Evolutionary conservation across 208 protist species (phyloP).

Genomic region (Wallacemonas sp.): DNA sequence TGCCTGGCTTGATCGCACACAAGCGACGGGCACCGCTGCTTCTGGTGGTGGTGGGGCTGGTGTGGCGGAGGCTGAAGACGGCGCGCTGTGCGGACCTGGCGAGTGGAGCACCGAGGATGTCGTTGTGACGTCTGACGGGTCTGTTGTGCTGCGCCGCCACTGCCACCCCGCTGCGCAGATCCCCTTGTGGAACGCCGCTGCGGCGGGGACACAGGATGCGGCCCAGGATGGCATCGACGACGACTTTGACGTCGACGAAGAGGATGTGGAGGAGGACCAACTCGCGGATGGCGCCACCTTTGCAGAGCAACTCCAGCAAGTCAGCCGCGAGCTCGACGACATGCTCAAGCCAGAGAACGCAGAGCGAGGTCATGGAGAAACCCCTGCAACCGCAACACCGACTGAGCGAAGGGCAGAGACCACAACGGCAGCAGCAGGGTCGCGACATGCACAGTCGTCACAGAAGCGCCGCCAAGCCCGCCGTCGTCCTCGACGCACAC

Average conservation of each 20-base stretch:
- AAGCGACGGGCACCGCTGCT: no score
- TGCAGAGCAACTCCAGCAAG: constrained; percentile 25
- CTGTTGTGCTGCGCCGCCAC: not conserved
- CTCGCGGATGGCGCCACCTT: not conserved
- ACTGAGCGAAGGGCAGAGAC: not conserved
- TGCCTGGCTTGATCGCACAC: no score
- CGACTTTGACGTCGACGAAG: constrained; percentile 20
- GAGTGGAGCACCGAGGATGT: constrained; percentile 16
- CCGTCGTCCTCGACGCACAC: constrained; percentile 9
- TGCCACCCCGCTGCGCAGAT: not conserved
- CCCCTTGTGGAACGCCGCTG: no score
- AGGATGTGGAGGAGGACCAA: not conserved
- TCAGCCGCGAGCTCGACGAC: constrained; percentile 33
- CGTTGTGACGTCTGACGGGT: constrained; percentile 33
- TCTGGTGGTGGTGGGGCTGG: no score
- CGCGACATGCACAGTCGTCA: not conserved
- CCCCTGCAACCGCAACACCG: constrained; percentile 2
- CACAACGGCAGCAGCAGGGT: not conserved
- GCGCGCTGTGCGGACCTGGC: not conserved
- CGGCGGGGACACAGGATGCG: no score
- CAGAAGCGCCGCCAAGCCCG: not conserved
- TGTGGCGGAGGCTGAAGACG: not conserved
- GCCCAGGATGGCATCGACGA: no score
- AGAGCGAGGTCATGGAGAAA: not conserved
- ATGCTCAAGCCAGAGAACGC: constrained; percentile 27